Evolutionary conservation across 1,284 basidiomycete genomes (phyloP).

Genomic region (Leccinum pachyderme): DNA sequence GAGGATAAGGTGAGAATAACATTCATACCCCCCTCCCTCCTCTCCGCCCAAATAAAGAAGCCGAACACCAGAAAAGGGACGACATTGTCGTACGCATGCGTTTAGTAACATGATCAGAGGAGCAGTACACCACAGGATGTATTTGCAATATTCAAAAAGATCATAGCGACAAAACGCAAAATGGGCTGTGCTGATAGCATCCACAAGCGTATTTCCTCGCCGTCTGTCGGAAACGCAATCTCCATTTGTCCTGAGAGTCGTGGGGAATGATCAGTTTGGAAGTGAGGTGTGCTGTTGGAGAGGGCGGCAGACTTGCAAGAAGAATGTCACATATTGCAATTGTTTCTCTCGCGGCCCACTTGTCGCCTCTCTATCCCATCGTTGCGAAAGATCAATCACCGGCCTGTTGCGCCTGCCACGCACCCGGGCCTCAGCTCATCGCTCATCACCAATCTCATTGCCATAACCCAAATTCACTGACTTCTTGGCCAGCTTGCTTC

Average conservation of each 20-base stretch:
- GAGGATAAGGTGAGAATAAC: not conserved
- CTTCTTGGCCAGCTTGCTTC: conserved; percentile 66
- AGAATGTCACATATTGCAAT: conserved; percentile 56
- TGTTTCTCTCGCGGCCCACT: conserved; percentile 65
- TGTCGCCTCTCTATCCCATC: conserved; percentile 64
- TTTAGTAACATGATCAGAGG: conserved; percentile 6
- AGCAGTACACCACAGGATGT: not conserved
- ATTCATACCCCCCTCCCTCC: not conserved
- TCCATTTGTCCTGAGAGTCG: conserved; percentile 64
- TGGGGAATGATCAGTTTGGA: not conserved
- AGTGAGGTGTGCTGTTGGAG: not conserved
- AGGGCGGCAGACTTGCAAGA: not conserved
- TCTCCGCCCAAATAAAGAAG: not conserved
- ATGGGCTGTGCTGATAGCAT: not conserved
- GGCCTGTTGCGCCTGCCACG: conserved; percentile 59
- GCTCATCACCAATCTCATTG: not conserved
- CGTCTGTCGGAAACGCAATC: conserved; percentile 74
- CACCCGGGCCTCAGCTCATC: not conserved
- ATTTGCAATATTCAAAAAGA: not conserved
- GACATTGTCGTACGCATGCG: not conserved
- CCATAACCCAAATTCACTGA: not conserved
- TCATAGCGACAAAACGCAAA: not conserved
- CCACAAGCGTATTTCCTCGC: conserved; percentile 51
- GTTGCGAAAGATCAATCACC: conserved; percentile 52
- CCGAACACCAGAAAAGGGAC: not conserved